Evolutionary conservation across 495 filamentous ascomycete species (phyloP), one percentile per base, ranked within the genome.

Genomic region (Pseudomonodictys pantanalensis): DNA sequence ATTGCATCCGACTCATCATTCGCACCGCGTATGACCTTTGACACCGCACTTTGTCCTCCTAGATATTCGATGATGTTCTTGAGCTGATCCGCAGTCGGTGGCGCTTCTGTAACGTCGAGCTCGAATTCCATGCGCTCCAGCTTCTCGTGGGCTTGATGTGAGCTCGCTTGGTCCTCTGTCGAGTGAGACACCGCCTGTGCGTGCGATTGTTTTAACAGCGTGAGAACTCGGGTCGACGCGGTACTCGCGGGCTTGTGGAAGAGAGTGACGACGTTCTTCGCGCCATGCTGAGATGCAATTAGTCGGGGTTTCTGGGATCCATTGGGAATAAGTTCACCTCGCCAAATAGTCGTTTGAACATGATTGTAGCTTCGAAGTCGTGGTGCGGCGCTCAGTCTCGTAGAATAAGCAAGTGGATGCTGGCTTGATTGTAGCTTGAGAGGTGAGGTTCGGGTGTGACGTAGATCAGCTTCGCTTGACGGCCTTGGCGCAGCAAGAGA

Each of bases 1-100:
- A 96, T 58, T 3, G 93, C 95, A 72, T 96, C 90, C 55, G 78
- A 77, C 65, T 83, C 79, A 62, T 84, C 79, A 35, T 63, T 77
- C 3, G 95, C 91, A 10, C 88, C 90, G 56, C 82, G 75, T 11
- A 98, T 75, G 47, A 97, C 66, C 52, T 79, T 79, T 2, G 73
- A 76, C 29, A 79, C 76, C 15, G 75, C 69, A 28, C 81, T 84
- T 24, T 41, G 7, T 46, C 63, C 57, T 8, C 65, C 60, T n/a
- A 89, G 75, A 67, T 95, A 98, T 49, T 96, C 89, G 7, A 98
- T 72, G 65, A 98, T 95, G 56, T 79, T 96, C 70, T 81, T 78
- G 48, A 97, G 74, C 75, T 98, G 93, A 64, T 95, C 90, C 4
- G 75, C 49, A 0, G 93, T 98, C 2, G 93, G 95, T 17, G 84